Conservation (phyloP, 108 stramenopile genomes). For the Pseudonitzschia pungens region DNA sequence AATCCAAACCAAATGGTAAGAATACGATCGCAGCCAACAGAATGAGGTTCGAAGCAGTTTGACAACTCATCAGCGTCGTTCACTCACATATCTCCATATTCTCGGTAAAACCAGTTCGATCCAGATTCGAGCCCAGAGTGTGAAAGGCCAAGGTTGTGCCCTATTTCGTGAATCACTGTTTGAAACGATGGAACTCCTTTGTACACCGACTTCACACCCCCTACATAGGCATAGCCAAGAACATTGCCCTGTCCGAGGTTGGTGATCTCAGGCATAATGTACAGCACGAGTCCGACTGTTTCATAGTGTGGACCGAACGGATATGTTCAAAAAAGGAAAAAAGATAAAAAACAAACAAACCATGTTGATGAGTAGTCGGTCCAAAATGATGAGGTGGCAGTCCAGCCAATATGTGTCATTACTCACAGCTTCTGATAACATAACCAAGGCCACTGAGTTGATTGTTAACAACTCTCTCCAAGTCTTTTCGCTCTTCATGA, state of each 20-base stretch:
- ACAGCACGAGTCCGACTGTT: conserved; percentile 9
- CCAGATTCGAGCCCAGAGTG: conserved; percentile 28
- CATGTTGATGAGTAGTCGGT: too few species aligned
- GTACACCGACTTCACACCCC: conserved; percentile 7
- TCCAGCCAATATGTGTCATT: too few species aligned
- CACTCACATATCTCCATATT: conserved; percentile 8
- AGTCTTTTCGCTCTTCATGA: not conserved
- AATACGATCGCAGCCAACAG: not conserved
- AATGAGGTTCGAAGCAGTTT: not conserved
- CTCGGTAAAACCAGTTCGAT: not conserved
- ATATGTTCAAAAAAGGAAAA: not conserved
- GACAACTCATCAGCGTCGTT: not conserved
- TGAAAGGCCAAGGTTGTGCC: conserved; percentile 40
- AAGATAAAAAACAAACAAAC: not conserved
- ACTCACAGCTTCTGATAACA: conserved; percentile 4
- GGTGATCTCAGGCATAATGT: not conserved
- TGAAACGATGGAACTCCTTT: conserved; percentile 5
- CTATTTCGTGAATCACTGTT: conserved; percentile 30
- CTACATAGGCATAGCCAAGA: conserved; percentile 9
- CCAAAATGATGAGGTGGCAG: too few species aligned
- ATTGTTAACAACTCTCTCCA: conserved; percentile 3
- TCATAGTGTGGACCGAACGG: not conserved
- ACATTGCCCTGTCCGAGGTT: conserved; percentile 1
- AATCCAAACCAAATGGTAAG: not conserved
- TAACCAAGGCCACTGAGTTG: not conserved